Evolutionary conservation across 192 early-diverging fungal genomes (phyloP).

Genomic region (Gorgonomyces haynaldii): DNA sequence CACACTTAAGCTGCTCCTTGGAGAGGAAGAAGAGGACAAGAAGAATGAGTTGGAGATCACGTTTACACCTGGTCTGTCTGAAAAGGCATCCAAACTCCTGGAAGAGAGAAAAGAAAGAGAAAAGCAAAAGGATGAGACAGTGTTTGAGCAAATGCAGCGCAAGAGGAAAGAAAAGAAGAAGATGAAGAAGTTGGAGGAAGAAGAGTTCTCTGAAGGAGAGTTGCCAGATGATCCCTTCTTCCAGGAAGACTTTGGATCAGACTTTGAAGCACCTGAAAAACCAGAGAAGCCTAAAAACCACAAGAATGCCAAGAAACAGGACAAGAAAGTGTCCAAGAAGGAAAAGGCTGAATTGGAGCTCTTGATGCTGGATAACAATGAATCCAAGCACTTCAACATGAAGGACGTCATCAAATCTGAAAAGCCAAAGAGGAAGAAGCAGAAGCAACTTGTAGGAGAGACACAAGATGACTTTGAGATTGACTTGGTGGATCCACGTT

Average conservation of each 20-base stretch:
- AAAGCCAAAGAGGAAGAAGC: constrained; percentile 32
- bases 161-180: constrained; percentile 72
- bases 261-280: constrained; percentile 4
- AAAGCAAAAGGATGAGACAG: constrained; percentile 57
- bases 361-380: constrained; percentile 54
- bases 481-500: constrained; percentile 74
- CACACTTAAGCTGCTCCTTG: constrained; percentile 22
- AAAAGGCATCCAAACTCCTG: constrained; percentile 44
- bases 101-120: constrained; percentile 40
- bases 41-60: constrained; percentile 87
- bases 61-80: constrained; percentile 83
- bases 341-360: constrained; percentile 70
- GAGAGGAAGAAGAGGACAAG: constrained; percentile 37
- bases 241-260: constrained; percentile 11
- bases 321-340: constrained; percentile 10
- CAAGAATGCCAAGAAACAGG: constrained; percentile 2
- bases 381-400: constrained; percentile 69
- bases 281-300: constrained; percentile 9
- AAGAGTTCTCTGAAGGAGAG: constrained; percentile 20
- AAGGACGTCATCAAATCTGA: constrained; percentile 76
- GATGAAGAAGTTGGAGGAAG: constrained; percentile 31
- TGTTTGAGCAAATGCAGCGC: constrained; percentile 71
- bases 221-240: constrained; percentile 26
- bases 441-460: constrained; percentile 10
- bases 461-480: constrained; percentile 79